Conservation (phyloP, 2,329 filamentous ascomycete genomes). For the Pseudofabraea citricarpa region DNA sequence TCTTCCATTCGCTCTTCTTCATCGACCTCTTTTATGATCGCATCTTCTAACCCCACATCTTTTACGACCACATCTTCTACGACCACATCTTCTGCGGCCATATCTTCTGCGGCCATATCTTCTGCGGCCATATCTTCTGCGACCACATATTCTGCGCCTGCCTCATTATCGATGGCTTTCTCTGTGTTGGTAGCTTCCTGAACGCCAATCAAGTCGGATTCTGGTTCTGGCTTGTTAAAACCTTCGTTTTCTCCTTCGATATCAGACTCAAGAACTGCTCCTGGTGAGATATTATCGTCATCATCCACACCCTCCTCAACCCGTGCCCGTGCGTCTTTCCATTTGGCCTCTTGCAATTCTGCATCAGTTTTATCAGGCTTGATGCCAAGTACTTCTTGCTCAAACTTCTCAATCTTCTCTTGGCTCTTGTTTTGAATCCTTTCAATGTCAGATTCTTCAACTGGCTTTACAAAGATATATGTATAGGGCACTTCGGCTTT, state of each 20-base stretch:
- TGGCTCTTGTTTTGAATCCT: slow-evolving; percentile 66
- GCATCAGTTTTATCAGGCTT: slow-evolving; percentile 27
- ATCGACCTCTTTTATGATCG: slow-evolving; percentile 7
- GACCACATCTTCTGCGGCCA: slow-evolving; percentile 20
- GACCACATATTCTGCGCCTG: neutral
- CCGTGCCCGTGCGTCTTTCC: slow-evolving; percentile 25
- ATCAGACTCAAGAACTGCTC: too few species aligned
- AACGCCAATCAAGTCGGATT: too few species aligned
- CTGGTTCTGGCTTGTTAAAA: neutral
- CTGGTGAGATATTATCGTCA: too few species aligned
- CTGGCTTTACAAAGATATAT: slow-evolving; percentile 87
- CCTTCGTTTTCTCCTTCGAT: slow-evolving; percentile 10
- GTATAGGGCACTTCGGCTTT: slow-evolving; percentile 55
- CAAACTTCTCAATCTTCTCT: slow-evolving; percentile 62
- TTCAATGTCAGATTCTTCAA: slow-evolving; percentile 67
- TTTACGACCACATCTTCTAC: slow-evolving; percentile 21
- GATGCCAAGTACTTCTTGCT: slow-evolving; percentile 55
- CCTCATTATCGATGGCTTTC: slow-evolving; percentile 5
- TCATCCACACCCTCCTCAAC: slow-evolving; percentile 26
- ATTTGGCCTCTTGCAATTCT: slow-evolving; percentile 18
- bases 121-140: slow-evolving; percentile 18
- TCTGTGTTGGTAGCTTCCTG: too few species aligned
- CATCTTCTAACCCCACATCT: slow-evolving; percentile 17
- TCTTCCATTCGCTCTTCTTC: slow-evolving; percentile 2
- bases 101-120: slow-evolving; percentile 16